Evolutionary conservation across 2,329 filamentous ascomycete genomes (phyloP), one percentile per base, ranked within the genome.

Genomic region (Claviceps cyperi): DNA sequence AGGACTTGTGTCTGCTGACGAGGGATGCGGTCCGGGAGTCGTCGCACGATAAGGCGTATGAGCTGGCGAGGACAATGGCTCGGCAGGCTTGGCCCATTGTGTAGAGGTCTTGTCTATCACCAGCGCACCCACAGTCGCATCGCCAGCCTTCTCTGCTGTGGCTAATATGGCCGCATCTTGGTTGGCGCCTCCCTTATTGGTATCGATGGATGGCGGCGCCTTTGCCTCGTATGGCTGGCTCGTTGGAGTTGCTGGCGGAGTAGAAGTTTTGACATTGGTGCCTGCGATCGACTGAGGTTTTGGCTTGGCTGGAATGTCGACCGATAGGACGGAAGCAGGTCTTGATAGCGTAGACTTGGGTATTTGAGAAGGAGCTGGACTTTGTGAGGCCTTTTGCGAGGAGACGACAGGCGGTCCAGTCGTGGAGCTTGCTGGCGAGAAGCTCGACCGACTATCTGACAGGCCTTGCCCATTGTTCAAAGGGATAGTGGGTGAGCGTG

Each of bases 1-100:
- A 1, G 84, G 81, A 57, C 84, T 89, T 1, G 85, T 89, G 56
- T 84, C 81, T 1, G 84, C 79, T 1, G 85, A 89, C 6, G 74
- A 76, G 54, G 83, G 77, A 52, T 81, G 76, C 39, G 81, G 74
- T 37, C 75, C 77, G 1, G 86, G 84, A 0, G 86, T 92, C 21
- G 83, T 80, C 50, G 81, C 81, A 43, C 84, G 89, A 57, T 83
- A 81, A 1, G 81, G 76, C 35, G 84, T 89, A 5, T 86, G 91
- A 2, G 69, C 71, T 15, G 77, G 75, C 2, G 77, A 80, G 2
- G 74, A 79, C 5, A 71, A 57, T 2, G 67, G 64, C 54, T 79
- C 77, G 2, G 64, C 59, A 47, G 63, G 57, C 38, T 67, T 67
- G 47, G 60, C 45, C 22, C 56, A 50, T 49, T 73, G 68, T n/a